Conservation (phyloP, 495 filamentous ascomycete species). For the Aspergillus steynii region DNA sequence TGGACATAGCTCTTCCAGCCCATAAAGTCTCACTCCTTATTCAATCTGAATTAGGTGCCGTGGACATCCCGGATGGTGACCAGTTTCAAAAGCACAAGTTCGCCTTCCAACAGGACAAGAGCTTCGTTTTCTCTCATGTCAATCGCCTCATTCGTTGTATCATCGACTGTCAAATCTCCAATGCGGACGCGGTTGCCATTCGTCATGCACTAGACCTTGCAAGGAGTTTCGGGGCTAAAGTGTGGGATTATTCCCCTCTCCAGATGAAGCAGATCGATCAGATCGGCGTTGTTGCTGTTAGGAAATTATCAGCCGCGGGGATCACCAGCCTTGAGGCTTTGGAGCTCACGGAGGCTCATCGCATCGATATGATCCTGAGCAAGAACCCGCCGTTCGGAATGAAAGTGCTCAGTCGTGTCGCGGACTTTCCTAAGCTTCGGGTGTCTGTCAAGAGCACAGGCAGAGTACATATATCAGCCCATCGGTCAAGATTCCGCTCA, state of each 20-base stretch:
- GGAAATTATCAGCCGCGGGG: slow-evolving; percentile 72
- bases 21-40: slow-evolving; percentile 91
- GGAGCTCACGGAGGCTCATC: slow-evolving; percentile 61
- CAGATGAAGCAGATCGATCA: slow-evolving; percentile 86
- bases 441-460: slow-evolving; percentile 55
- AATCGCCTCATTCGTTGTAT: slow-evolving; percentile 79
- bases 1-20: slow-evolving; percentile 64
- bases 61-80: slow-evolving; percentile 68
- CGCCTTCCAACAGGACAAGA: slow-evolving; percentile 69
- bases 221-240: slow-evolving; percentile 73
- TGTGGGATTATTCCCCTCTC: slow-evolving; percentile 83
- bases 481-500: slow-evolving; percentile 10
- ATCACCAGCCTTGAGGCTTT: slow-evolving; percentile 73
- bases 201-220: slow-evolving; percentile 76
- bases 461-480: slow-evolving; percentile 38
- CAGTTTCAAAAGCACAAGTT: slow-evolving; percentile 60
- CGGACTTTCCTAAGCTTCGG: slow-evolving; percentile 72
- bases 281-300: slow-evolving; percentile 74
- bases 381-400: slow-evolving; percentile 82
- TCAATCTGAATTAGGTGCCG: slow-evolving; percentile 74
- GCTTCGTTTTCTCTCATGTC: slow-evolving; percentile 68
- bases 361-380: slow-evolving; percentile 75
- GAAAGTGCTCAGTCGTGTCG: slow-evolving; percentile 62
- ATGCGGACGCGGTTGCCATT: slow-evolving; percentile 65
- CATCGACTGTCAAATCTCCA: slow-evolving; percentile 75